Conservation (phyloP, 2,329 filamentous ascomycete species). For the Blastomyces emzantsi region DNA sequence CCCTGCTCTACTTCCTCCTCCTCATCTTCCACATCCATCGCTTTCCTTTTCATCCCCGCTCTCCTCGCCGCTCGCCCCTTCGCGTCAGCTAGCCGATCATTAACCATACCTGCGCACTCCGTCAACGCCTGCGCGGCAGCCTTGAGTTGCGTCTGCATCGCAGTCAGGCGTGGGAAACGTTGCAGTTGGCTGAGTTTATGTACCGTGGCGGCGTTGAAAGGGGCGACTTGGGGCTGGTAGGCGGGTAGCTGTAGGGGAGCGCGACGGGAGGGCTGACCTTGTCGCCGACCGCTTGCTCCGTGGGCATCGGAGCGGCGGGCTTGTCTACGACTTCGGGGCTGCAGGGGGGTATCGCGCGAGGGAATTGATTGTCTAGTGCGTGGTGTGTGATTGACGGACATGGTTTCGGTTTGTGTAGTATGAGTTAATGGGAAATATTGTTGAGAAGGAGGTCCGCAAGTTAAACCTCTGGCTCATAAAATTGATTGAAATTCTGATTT, state of each 20-base stretch:
- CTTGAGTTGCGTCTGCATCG: slow-evolving; percentile 42
- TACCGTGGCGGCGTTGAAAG: slow-evolving; percentile 42
- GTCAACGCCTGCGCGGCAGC: slow-evolving; percentile 41
- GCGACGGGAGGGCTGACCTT: neutral
- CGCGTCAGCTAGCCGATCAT: slow-evolving; percentile 43
- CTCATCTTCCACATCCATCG: slow-evolving; percentile 24
- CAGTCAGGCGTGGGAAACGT: slow-evolving; percentile 32
- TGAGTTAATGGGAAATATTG: neutral
- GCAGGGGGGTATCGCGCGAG: neutral
- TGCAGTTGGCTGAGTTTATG: slow-evolving; percentile 40
- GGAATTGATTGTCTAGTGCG: neutral
- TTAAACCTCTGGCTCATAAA: neutral
- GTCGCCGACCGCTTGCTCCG: neutral
- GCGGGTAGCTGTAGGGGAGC: slow-evolving; percentile 31
- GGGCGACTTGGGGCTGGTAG: slow-evolving; percentile 46
- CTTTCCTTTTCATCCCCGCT: slow-evolving; percentile 8
- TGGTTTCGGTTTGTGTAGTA: neutral
- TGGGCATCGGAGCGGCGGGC: neutral
- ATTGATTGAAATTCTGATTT: neutral
- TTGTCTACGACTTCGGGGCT: neutral
- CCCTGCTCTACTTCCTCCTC: neutral
- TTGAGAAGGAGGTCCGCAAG: neutral
- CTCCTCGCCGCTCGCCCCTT: slow-evolving; percentile 29
- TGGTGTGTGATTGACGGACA: neutral
- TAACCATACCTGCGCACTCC: slow-evolving; percentile 44